A percentile compares a stretch with the other conserved stretches of the same genome.
Conservation (phyloP, 306 rosid species). For the Pachyrhizus erosus region DNA sequence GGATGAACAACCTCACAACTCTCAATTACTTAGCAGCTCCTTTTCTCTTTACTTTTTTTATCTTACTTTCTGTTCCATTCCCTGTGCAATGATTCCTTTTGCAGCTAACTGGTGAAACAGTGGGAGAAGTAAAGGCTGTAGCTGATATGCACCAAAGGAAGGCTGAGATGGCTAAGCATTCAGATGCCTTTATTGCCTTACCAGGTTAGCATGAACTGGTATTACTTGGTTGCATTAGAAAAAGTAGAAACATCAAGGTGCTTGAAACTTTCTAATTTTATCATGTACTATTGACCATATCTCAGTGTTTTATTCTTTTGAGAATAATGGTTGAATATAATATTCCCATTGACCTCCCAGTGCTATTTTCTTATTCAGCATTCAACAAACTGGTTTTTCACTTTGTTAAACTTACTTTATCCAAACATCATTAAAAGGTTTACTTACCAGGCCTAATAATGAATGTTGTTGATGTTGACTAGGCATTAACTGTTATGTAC, state of each 20-base stretch:
- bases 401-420: conserved; percentile 13
- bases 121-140: conserved; percentile 97
- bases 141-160: conserved; percentile 99
- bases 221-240: conserved; percentile 28
- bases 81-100: conserved; percentile 45
- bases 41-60: conserved; percentile 35
- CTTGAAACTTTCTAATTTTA: conserved; percentile 49
- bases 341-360: conserved; percentile 16
- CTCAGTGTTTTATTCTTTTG: conserved; percentile 43
- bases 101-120: conserved; percentile 98
- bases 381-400: not conserved
- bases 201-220: conserved; percentile 72
- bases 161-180: conserved; percentile 99
- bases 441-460: conserved; percentile 48
- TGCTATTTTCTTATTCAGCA: conserved; percentile 21
- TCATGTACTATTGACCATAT: conserved; percentile 53
- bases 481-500: conserved; percentile 24
- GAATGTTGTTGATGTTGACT: conserved; percentile 41
- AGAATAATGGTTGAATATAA: conserved; percentile 14
- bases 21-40: conserved; percentile 47
- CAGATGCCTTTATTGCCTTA: conserved; percentile 98
- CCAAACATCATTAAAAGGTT: conserved; percentile 22
- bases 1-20: conserved; percentile 49
- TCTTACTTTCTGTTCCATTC: conserved; percentile 47
- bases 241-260: conserved; percentile 42